These are phyloP conservation scores for Podospora tetraspora DNA, from an alignment of 495 filamentous ascomycete species.

Conservation along the genomic window DNA sequence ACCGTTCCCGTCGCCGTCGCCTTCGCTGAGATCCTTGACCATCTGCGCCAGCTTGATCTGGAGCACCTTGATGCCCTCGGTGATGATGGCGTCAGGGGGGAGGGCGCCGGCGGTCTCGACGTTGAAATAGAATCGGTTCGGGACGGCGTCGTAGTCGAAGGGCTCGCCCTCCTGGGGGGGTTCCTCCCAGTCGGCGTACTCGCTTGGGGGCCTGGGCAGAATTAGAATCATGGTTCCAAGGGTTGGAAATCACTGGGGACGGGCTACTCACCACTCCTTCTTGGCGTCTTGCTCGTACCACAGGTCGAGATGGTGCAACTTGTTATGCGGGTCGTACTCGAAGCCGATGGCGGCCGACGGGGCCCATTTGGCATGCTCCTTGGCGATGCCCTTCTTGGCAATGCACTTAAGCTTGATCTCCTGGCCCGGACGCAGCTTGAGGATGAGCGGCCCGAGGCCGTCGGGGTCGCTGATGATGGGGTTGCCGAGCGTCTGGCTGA, in stretches of 20 bases:
- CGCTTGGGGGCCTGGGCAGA: conserved; percentile 66
- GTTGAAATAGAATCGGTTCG: conserved; percentile 82
- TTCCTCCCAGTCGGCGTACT: conserved; percentile 84
- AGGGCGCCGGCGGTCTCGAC: conserved; percentile 85
- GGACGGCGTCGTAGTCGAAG: conserved; percentile 87
- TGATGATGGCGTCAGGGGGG: conserved; percentile 78
- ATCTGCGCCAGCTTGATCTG: conserved; percentile 84
- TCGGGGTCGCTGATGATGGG: conserved; percentile 84
- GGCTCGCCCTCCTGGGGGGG: conserved; percentile 71
- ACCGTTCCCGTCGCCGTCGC: conserved; percentile 49
- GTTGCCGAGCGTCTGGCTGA: conserved; percentile 56
- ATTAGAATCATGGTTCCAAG: background rate
- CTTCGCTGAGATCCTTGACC: conserved; percentile 64
- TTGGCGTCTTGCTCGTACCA: conserved; percentile 87
- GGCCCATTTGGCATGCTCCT: conserved; percentile 97
- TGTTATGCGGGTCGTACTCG: conserved; percentile 97
- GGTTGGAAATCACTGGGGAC: background rate
- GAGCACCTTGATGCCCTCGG: conserved; percentile 81
- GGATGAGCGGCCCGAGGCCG: conserved; percentile 72
- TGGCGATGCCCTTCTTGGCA: conserved; percentile 96
- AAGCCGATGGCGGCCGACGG: conserved; percentile 89
- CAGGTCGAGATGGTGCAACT: conserved; percentile 77
- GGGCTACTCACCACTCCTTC: conserved; percentile 75
- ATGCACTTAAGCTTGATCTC: conserved; percentile 84
- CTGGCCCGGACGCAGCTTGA: conserved; percentile 82